A percentile compares a stretch with the other conserved stretches of the same genome.
phyloP scores from a whole-genome alignment of 768 basidiomycete genomes.

The Baorangia bicolor region DNA sequence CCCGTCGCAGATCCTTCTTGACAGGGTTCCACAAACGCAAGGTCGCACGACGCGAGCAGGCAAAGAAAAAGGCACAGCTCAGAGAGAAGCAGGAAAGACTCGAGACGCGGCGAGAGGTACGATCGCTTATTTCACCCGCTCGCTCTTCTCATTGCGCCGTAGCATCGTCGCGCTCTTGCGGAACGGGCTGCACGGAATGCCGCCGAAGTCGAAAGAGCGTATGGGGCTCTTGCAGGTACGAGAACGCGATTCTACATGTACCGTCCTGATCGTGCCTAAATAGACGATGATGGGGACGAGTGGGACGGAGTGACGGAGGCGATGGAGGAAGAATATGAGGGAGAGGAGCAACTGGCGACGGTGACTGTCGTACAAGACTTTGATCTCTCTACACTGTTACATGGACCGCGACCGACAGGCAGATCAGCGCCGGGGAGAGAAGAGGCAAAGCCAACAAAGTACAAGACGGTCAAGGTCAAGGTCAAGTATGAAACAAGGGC shows the following conservation, averaged over 20 bases:
- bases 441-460: conserved; percentile 16
- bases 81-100: conserved; percentile 74
- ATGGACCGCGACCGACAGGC: conserved; percentile 36
- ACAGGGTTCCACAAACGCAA: conserved; percentile 95
- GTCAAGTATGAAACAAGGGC: conserved; percentile 71
- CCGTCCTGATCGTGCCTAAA: conserved; percentile 14
- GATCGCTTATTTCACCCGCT: conserved; percentile 20
- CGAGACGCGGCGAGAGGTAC: conserved; percentile 76
- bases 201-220: conserved; percentile 72
- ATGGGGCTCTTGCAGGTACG: conserved; percentile 50
- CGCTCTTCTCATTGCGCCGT: conserved; percentile 16
- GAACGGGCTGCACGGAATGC: conserved; percentile 80
- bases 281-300: conserved; percentile 41
- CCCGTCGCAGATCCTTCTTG: conserved; percentile 68
- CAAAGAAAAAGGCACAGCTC: conserved; percentile 69
- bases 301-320: conserved; percentile 46
- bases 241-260: neutral
- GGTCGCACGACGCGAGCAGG: conserved; percentile 76
- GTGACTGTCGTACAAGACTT: conserved; percentile 94
- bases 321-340: conserved; percentile 72
- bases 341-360: conserved; percentile 81
- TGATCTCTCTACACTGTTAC: conserved; percentile 63
- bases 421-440: neutral
- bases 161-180: conserved; percentile 78
- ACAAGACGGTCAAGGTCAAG: conserved; percentile 27